A percentile compares a stretch with the other conserved stretches of the same genome.
phyloP scores from a whole-genome alignment of 2,329 filamentous ascomycete species.

The Neobulgaria alba region DNA sequence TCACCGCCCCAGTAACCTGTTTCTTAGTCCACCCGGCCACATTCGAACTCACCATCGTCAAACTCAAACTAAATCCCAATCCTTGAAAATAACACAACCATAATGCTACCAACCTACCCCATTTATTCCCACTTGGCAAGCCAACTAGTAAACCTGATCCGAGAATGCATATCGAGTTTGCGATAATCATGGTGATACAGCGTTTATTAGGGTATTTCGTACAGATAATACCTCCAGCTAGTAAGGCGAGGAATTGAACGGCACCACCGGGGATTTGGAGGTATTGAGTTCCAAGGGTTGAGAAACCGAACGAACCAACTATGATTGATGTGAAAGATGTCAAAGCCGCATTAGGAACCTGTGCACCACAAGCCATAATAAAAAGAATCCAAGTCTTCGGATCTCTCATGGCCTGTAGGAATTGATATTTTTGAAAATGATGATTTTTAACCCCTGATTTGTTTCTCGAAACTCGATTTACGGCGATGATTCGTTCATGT shows the following conservation, averaged over 20 bases:
- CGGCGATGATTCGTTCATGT: conserved; percentile 46
- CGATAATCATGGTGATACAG: conserved; percentile 46
- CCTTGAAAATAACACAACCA: conserved; percentile 50
- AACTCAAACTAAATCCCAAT: conserved; percentile 42
- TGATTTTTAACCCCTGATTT: conserved; percentile 45
- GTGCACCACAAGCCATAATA: conserved; percentile 40
- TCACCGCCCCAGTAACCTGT: conserved; percentile 39
- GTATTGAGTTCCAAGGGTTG: conserved; percentile 44
- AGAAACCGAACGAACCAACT: conserved; percentile 25
- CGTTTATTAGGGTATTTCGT: conserved; percentile 41
- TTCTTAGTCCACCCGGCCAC: conserved; percentile 48
- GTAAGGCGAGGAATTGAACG: conserved; percentile 45
- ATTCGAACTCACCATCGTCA: conserved; percentile 45
- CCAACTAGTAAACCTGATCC: conserved; percentile 44
- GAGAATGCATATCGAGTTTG: conserved; percentile 46
- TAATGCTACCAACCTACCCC: conserved; percentile 47
- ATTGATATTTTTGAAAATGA: conserved; percentile 38
- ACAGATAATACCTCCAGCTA: conserved; percentile 43
- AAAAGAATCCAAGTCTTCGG: conserved; percentile 53
- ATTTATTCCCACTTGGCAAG: conserved; percentile 41
- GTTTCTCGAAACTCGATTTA: conserved; percentile 43
- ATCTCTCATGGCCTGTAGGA: conserved; percentile 40
- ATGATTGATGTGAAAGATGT: conserved; percentile 36
- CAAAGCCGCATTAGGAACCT: conserved; percentile 47
- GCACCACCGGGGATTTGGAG: conserved; percentile 52